Base-by-base conservation (phyloP, 371 early-diverging fungal species). In the Mortierella sp. region DNA sequence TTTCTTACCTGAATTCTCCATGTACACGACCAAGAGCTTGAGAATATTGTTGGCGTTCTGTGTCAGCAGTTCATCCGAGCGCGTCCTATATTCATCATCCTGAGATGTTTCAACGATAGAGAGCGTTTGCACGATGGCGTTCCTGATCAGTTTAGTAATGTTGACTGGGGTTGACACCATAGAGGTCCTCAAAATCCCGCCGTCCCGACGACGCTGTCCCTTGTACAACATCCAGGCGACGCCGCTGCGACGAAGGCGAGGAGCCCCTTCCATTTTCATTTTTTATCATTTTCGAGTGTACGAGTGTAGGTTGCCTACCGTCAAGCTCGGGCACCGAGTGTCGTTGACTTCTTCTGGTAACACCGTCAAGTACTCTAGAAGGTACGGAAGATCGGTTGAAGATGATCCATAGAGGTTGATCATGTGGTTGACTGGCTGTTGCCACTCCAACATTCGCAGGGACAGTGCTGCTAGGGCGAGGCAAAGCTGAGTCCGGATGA, bases 271-370 rank as follows among this genome's bases (percentile, higher is more conserved):
- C 19, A 12, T 58, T n/a, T 54, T 47, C 47, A 30, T 60, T 67
- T 62, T 42, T 56, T 59, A 60, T 27, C 46, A 18, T 57, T 47
- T 38, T 34, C 34, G 10, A 34, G 4, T 10, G 34, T 10, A 34
- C 13, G 42, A 24, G 46, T 51, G 38, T 55, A 41, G 47, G 43
- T 53, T 31, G 48, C 72, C 57, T 71, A 71, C 78, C 78, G 71
- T 67, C 58, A 78, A 61, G 52, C 53, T 72, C 41, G 78, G 56
- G 51, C 43, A 84, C 24, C 83, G 82, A 64, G 91, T 92, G 49
- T 81, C 80, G 53, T 83, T 85, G 43, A 93, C 84, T 82, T 97
- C 97, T 66, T 96, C 96, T 8, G 98, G 96, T 28, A 97, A 79
- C 4, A 94, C 89, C 1, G 87, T 89, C 41, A 97, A 73, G 54